Evolutionary conservation across 768 basidiomycete genomes (phyloP), one percentile per base, ranked within the genome.

Genomic region (Psilocybe sp.): DNA sequence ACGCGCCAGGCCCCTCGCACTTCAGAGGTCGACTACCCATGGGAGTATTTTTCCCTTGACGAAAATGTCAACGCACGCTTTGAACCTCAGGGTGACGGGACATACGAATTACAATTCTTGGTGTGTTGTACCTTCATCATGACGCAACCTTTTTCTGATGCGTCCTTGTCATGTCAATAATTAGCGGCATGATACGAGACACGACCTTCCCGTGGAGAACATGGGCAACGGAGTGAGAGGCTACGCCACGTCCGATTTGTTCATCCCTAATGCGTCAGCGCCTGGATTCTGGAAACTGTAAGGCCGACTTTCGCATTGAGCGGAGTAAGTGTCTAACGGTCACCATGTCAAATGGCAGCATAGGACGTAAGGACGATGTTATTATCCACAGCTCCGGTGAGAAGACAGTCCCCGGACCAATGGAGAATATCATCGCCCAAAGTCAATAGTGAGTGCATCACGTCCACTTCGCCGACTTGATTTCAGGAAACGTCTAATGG

Each of bases 161-260:
- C 14, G 14, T 20, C 2, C 15, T 15, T 18, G 10, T 23, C 38
- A 38, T 18, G 23, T 31, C 19, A 13, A 34, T 15, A 35, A 3
- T 3, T 28, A 28, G 23, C 44, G 35, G 12, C 43, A 5, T 16
- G 13, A n/a, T 13, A 18, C 72, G 72, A 63, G 61, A 9, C 54
- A 48, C 16, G 53, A 66, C 12, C 64, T 49, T 1, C 69, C 73
- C 49, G 60, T 65, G 13, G 37, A 66, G 1, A 55, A 71, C 0
- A 61, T 72, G 1, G 68, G 73, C 40, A 75, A 78, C 34, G 43
- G 70, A 10, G 35, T 50, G 9, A 66, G 51, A 31, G 76, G 76
- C 11, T 77, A 76, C 47, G 69, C 69, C 1, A 76, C 69, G 9
- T 68, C 66, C 5, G 78, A 78, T 58, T 57, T 75, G 7, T 75